These are phyloP conservation scores for Leccinum truebloodii DNA, from an alignment of 768 basidiomycete genomes.

Conservation along the genomic window DNA sequence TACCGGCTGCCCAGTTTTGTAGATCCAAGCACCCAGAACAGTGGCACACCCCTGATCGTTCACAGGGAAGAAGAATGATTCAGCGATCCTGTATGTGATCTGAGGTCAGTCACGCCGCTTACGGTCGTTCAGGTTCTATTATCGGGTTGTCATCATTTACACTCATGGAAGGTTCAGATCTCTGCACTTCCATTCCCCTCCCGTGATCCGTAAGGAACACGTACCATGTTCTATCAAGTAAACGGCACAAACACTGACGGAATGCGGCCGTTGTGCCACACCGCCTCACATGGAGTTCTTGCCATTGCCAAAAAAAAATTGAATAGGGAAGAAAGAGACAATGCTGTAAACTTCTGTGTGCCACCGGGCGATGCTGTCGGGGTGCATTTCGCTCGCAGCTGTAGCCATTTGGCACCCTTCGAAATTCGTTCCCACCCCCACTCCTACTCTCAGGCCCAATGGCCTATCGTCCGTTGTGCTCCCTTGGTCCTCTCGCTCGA, in stretches of 20 bases:
- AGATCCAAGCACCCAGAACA: neutral
- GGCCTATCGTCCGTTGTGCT: no score
- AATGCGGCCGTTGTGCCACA: no score
- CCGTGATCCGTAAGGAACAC: neutral
- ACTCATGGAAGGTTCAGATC: neutral
- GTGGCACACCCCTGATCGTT: neutral
- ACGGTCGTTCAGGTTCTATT: neutral
- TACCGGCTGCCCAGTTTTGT: neutral
- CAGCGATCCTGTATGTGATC: neutral
- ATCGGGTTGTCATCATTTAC: neutral
- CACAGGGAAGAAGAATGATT: neutral
- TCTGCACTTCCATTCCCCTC: neutral
- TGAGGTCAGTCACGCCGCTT: neutral
- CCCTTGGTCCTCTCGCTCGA: no score
- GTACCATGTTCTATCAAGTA: neutral
- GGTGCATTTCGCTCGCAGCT: no score
- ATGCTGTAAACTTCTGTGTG: neutral
- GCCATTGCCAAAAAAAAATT: neutral
- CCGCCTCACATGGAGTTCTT: no score
- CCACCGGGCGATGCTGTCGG: no score
- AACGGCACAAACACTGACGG: neutral
- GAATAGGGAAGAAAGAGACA: neutral
- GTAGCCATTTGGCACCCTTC: no score
- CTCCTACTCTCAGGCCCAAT: no score
- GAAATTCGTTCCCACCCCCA: no score